A percentile compares a stretch with the other conserved stretches of the same genome.
phyloP scores from a whole-genome alignment of 371 early-diverging fungal genomes.

The Syncephalis plumigaleata region DNA sequence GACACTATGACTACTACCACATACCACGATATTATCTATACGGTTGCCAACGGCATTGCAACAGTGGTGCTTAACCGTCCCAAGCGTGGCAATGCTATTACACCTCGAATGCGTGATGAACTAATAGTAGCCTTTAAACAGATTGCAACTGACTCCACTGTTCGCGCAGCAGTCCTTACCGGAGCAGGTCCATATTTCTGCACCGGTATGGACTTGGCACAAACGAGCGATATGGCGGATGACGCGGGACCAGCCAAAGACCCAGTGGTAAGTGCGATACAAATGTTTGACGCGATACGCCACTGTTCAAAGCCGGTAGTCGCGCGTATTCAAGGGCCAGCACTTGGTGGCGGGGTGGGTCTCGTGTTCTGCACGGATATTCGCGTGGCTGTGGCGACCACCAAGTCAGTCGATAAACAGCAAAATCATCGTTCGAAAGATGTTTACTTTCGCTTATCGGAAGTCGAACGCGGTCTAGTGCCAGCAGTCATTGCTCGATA shows the following conservation, averaged over 20 bases:
- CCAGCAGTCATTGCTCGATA: slow-evolving; percentile 55
- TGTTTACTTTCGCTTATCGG: slow-evolving; percentile 38
- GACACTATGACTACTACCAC: too few species aligned
- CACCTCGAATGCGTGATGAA: slow-evolving; percentile 23
- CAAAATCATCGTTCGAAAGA: slow-evolving; percentile 4
- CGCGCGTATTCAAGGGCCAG: slow-evolving; percentile 49
- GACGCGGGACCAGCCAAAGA: slow-evolving; percentile 14
- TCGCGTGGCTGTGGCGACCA: slow-evolving; percentile 18
- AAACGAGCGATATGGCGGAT: slow-evolving; percentile 10
- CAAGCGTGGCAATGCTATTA: slow-evolving; percentile 33
- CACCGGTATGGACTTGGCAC: slow-evolving; percentile 47
- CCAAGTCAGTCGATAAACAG: too few species aligned
- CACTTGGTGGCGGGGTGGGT: slow-evolving; percentile 54
- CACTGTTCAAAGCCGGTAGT: slow-evolving; percentile 19
- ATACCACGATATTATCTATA: slow-evolving; percentile 10
- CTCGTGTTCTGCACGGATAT: slow-evolving; percentile 45
- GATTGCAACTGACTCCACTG: slow-evolving; percentile 21
- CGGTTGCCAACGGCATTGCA: slow-evolving; percentile 20
- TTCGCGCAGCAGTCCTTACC: slow-evolving; percentile 40
- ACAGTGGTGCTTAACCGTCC: slow-evolving; percentile 36
- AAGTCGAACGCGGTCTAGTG: slow-evolving; percentile 45
- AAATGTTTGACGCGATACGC: slow-evolving; percentile 14
- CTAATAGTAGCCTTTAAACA: slow-evolving; percentile 21
- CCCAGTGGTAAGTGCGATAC: slow-evolving; percentile 13
- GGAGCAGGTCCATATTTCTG: slow-evolving; percentile 58